These are phyloP conservation scores for Sporisorium sorghi DNA, from an alignment of 1,284 basidiomycete species.

Conservation along the genomic window DNA sequence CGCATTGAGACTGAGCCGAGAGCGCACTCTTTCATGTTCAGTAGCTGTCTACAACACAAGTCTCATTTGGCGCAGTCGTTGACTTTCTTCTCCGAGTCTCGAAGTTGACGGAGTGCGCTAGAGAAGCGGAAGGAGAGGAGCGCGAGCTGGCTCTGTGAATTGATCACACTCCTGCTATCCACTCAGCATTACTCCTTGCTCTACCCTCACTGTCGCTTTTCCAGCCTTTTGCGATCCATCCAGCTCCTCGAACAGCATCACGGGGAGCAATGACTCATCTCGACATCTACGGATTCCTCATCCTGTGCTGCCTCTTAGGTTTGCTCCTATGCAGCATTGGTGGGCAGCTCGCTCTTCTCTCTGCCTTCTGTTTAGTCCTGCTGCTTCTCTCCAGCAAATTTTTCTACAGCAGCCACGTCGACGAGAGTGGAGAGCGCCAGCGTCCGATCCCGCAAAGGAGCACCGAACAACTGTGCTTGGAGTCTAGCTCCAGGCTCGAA, in stretches of 20 bases:
- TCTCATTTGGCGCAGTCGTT: neutral
- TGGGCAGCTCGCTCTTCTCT: neutral
- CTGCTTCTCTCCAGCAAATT: too few species aligned
- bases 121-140: neutral
- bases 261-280: neutral
- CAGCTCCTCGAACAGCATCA: neutral
- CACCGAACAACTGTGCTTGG: neutral
- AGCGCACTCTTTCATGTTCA: neutral
- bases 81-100: neutral
- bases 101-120: neutral
- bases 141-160: too few species aligned
- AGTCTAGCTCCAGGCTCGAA: neutral
- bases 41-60: constrained; percentile 4
- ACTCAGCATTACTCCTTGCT: too few species aligned
- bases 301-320: constrained; percentile 9
- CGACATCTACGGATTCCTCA: neutral
- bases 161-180: too few species aligned
- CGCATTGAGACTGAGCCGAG: too few species aligned
- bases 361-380: constrained; percentile 1
- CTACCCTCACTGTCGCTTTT: neutral
- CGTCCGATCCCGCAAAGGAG: too few species aligned
- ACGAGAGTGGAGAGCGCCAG: neutral
- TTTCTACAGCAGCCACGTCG: neutral
- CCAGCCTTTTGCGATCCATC: neutral
- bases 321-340: constrained; percentile 12